Percentiles rank a stretch among this genome's conserved stretches.
phyloP scores from a whole-genome alignment of 176 grass and related monocot species.

The Typha latifolia region DNA sequence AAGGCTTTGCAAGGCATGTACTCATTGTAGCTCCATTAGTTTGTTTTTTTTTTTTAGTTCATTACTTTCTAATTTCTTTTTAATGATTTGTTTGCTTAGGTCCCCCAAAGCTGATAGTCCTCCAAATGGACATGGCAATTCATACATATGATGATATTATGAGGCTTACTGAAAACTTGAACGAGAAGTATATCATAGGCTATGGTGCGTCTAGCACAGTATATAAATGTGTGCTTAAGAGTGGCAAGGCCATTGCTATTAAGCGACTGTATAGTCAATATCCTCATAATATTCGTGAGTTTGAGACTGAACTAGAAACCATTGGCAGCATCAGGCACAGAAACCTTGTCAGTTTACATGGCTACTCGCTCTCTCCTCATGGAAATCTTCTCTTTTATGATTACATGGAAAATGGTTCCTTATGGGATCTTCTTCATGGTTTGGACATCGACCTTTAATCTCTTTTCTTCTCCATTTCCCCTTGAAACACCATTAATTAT shows the following conservation, averaged over 20 bases:
- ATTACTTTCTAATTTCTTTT: not conserved
- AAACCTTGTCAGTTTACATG: constrained; percentile 87
- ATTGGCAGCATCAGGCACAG: constrained; percentile 82
- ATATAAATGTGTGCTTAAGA: constrained; percentile 83
- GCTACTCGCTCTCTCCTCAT: constrained; percentile 81
- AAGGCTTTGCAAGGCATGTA: constrained; percentile 51
- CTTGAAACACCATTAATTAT: not conserved
- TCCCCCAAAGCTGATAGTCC: constrained; percentile 80
- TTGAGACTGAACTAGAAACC: constrained; percentile 89
- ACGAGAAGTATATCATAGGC: constrained; percentile 92
- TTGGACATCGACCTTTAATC: not conserved
- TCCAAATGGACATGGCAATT: constrained; percentile 96
- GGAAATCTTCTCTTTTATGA: constrained; percentile 99
- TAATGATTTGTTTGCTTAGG: constrained; percentile 31
- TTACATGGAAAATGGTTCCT: constrained; percentile 97
- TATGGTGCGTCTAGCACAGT: constrained; percentile 96
- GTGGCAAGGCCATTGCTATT: constrained; percentile 71
- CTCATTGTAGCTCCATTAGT: not conserved
- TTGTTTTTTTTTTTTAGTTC: not conserved
- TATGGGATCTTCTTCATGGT: constrained; percentile 99
- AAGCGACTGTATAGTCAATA: constrained; percentile 93
- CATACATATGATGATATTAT: constrained; percentile 97
- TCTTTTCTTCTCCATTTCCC: not conserved
- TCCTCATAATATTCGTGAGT: constrained; percentile 62
- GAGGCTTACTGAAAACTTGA: constrained; percentile 89